Evolutionary conservation across 1,139 yeast species (phyloP).

Genomic region (Lizanozyma gosingica): DNA sequence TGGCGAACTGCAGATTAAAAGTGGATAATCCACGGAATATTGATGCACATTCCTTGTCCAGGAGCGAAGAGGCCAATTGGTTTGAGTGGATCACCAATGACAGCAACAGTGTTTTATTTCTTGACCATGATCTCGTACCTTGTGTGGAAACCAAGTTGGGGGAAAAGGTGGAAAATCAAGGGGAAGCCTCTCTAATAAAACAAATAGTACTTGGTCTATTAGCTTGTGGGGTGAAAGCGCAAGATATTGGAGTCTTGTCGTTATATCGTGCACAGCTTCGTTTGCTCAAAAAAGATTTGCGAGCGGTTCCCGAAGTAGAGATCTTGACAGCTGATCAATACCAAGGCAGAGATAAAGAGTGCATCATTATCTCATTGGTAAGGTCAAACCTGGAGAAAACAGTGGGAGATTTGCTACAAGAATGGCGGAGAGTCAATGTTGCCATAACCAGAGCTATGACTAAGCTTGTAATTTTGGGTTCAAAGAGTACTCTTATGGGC

Average conservation of each 20-base stretch:
- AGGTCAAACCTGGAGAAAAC: conserved; percentile 61
- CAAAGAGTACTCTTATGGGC: conserved; percentile 50
- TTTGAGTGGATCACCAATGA: conserved; percentile 21
- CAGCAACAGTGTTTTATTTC: conserved; percentile 54
- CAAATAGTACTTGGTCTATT: conserved; percentile 56
- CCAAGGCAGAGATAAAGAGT: conserved; percentile 93
- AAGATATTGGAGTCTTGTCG: conserved; percentile 77
- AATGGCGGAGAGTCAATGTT: conserved; percentile 89
- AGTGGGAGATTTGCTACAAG: conserved; percentile 74
- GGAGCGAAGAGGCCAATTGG: conserved; percentile 19
- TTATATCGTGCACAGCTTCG: conserved; percentile 77
- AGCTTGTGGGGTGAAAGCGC: conserved; percentile 49
- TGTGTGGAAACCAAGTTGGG: conserved; percentile 50
- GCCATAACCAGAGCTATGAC: conserved; percentile 87
- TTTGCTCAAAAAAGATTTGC: conserved; percentile 38
- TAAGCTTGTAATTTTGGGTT: conserved; percentile 77
- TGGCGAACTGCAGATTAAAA: conserved; percentile 46
- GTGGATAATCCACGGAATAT: conserved; percentile 33
- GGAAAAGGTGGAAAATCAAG: conserved; percentile 62
- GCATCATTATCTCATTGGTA: conserved; percentile 80
- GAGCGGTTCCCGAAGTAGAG: conserved; percentile 43
- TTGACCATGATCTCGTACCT: conserved; percentile 65
- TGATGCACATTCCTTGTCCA: conserved; percentile 5
- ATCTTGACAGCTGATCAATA: conserved; percentile 90
- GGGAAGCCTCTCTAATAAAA: conserved; percentile 59